Conservation (phyloP, 495 filamentous ascomycete species). For the Neurospora sp. region DNA sequence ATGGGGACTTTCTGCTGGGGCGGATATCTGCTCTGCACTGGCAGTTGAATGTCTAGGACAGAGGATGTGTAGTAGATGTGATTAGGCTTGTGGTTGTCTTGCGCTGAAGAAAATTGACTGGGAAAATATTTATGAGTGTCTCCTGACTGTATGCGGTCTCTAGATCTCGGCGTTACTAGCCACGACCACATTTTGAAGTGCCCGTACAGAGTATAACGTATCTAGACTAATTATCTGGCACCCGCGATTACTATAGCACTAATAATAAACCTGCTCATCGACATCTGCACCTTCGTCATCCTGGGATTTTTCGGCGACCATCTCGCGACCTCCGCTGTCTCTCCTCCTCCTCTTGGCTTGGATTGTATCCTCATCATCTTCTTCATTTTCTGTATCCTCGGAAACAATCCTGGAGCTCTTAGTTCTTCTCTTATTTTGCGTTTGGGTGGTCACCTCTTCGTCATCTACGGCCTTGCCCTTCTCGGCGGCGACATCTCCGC, state of each 20-base stretch:
- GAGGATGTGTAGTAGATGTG: not conserved
- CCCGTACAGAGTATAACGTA: not conserved
- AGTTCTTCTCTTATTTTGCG: not conserved
- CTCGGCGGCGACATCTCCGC: not conserved
- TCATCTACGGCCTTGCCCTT: not conserved
- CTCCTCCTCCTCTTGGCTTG: not conserved
- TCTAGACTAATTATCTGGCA: too few relatives aligned
- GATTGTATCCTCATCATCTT: not conserved
- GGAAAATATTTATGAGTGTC: not conserved
- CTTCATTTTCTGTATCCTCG: not conserved
- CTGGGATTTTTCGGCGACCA: not conserved
- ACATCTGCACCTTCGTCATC: not conserved
- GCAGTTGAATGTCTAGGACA: not conserved
- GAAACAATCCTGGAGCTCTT: not conserved
- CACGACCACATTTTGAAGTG: not conserved
- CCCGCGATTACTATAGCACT: not conserved
- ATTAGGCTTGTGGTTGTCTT: not conserved
- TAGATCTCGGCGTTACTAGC: not conserved
- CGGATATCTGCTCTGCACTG: not conserved
- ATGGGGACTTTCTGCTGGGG: not conserved
- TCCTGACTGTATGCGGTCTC: not conserved
- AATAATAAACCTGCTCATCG: not conserved
- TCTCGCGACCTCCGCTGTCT: not conserved
- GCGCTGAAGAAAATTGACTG: not conserved
- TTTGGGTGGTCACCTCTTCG: not conserved